Evolutionary conservation across 805 yeast genomes (phyloP).

Genomic region (Metschnikowia anglica): DNA sequence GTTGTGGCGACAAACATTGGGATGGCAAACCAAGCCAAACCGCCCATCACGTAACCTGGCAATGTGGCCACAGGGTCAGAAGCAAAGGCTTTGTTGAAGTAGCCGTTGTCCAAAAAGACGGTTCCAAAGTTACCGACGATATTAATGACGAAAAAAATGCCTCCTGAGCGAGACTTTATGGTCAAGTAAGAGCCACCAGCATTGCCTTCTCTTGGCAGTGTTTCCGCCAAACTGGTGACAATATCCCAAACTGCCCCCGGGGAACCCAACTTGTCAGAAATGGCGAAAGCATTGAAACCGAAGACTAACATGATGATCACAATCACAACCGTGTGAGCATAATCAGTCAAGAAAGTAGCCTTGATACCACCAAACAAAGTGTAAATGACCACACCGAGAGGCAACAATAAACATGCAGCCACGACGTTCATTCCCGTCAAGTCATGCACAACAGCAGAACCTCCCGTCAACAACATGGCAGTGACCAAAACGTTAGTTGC

Average conservation of each 20-base stretch:
- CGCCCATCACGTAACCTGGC: conserved; percentile 87
- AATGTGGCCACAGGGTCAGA: conserved; percentile 80
- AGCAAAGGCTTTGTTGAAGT: conserved; percentile 87
- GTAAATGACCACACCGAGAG: conserved; percentile 64
- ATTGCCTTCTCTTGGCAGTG: conserved; percentile 72
- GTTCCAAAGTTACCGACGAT: conserved; percentile 89
- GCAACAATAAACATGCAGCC: conserved; percentile 80
- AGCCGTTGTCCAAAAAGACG: conserved; percentile 82
- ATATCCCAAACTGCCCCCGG: conserved; percentile 79
- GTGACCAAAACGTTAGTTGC: conserved; percentile 89
- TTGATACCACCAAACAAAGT: conserved; percentile 47
- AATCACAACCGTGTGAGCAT: conserved; percentile 53
- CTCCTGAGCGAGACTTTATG: conserved; percentile 81
- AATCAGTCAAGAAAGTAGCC: conserved; percentile 47
- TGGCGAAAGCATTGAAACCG: conserved; percentile 75
- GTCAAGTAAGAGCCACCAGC: conserved; percentile 86
- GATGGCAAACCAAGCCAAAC: conserved; percentile 87
- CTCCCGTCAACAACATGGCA: conserved; percentile 89
- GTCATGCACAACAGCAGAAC: conserved; percentile 76
- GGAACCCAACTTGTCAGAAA: conserved; percentile 70
- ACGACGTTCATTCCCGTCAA: conserved; percentile 81
- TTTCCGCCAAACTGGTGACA: conserved; percentile 57
- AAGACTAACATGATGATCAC: conserved; percentile 76
- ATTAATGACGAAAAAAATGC: conserved; percentile 83
- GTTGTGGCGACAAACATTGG: conserved; percentile 82